A percentile compares a stretch with the other conserved stretches of the same genome.
These are phyloP conservation scores for Metrosideros polymorpha DNA, from an alignment of 441 rosid genomes.

Conservation along the genomic window DNA sequence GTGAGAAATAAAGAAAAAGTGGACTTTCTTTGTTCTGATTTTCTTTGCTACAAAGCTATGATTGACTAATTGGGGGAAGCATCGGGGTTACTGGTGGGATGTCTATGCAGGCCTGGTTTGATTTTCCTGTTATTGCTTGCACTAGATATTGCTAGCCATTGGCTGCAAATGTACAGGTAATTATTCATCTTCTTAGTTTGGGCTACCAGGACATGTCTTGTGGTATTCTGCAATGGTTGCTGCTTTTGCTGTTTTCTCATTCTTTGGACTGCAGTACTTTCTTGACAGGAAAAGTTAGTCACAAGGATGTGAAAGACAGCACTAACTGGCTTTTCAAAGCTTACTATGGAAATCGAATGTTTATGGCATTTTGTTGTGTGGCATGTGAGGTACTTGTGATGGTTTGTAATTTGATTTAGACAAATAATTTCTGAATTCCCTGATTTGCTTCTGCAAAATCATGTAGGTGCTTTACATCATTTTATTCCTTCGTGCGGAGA, in stretches of 20 bases:
- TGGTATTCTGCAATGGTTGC: background rate
- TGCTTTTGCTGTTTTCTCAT: conserved; percentile 5
- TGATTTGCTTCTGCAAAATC: conserved; percentile 2
- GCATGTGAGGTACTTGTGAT: conserved; percentile 74
- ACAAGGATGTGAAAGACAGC: conserved; percentile 95
- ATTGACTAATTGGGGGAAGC: background rate
- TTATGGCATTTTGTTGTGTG: conserved; percentile 89
- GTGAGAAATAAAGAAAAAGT: background rate
- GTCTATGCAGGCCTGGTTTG: conserved; percentile 74
- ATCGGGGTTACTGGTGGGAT: background rate
- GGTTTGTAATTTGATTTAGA: background rate
- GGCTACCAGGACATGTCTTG: background rate
- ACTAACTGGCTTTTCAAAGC: conserved; percentile 85
- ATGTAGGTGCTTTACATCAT: conserved; percentile 78
- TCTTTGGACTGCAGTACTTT: conserved; percentile 56
- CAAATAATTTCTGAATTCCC: background rate
- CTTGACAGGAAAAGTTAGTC: conserved; percentile 80
- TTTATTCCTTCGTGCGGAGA: conserved; percentile 56
- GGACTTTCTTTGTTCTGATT: background rate
- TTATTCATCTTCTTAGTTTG: background rate
- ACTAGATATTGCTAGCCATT: conserved; percentile 87
- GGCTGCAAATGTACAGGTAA: conserved; percentile 98
- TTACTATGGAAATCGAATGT: conserved; percentile 91
- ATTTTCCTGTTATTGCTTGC: conserved; percentile 82
- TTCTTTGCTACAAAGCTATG: background rate